phyloP scores from a whole-genome alignment of 345 rosid genomes.

The Eucalyptus virginea region DNA sequence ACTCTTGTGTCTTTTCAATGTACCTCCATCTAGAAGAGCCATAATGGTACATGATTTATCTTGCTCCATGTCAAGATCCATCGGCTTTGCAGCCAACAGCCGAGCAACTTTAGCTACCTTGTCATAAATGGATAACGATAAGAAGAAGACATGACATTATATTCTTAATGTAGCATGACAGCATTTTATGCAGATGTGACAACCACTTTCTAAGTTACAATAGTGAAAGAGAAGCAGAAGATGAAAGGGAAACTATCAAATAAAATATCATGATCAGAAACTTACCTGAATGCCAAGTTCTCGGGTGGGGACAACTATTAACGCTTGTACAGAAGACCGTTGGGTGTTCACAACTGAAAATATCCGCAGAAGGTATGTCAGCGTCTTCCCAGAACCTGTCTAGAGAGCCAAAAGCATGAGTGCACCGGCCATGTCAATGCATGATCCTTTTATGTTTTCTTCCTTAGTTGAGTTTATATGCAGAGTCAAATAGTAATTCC shows the following conservation, averaged over 20 bases:
- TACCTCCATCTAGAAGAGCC: slow-evolving; percentile 94
- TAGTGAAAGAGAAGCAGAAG: neutral
- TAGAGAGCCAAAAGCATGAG: slow-evolving; percentile 9
- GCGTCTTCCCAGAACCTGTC: slow-evolving; percentile 97
- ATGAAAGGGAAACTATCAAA: neutral
- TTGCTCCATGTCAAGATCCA: slow-evolving; percentile 13
- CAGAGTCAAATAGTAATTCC: neutral
- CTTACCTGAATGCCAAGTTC: slow-evolving; percentile 95
- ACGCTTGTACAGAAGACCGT: slow-evolving; percentile 77
- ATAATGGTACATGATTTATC: slow-evolving; percentile 60
- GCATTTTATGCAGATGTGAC: neutral
- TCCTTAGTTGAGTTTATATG: neutral
- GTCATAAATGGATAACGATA: neutral
- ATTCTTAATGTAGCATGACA: neutral
- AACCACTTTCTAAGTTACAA: neutral
- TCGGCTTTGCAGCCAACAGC: slow-evolving; percentile 59
- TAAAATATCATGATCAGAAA: neutral
- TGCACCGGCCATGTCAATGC: neutral
- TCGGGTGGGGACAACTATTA: slow-evolving; percentile 79
- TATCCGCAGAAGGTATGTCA: slow-evolving; percentile 68
- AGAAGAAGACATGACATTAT: neutral
- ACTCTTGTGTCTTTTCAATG: slow-evolving; percentile 75
- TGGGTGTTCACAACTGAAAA: slow-evolving; percentile 51
- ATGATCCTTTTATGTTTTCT: neutral
- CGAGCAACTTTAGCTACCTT: slow-evolving; percentile 86